Conservation (phyloP, 371 early-diverging fungal genomes). For the Catenaria anguillulae region DNA sequence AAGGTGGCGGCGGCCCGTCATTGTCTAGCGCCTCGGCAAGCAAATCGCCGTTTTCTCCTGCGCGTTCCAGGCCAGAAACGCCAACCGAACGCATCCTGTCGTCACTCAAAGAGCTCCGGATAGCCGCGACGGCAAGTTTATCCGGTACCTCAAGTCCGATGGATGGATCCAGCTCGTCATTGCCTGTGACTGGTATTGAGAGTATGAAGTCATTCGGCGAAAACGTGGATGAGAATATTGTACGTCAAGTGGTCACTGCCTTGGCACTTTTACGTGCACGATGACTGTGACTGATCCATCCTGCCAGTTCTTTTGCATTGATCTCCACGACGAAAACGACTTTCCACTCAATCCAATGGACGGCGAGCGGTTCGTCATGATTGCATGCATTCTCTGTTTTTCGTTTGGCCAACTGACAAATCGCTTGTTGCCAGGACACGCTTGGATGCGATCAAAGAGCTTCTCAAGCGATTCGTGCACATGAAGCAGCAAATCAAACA, state of each 20-base stretch:
- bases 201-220: neutral
- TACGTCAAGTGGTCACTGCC: neutral
- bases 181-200: neutral
- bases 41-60: neutral
- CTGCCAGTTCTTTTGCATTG: slow-evolving; percentile 5
- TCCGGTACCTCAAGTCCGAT: no score
- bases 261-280: no score
- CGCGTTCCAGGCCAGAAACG: neutral
- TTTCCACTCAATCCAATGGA: neutral
- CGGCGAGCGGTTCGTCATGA: neutral
- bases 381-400: neutral
- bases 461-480: slow-evolving; percentile 28
- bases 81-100: neutral
- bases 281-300: no score
- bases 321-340: slow-evolving; percentile 4
- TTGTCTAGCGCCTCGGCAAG: no score
- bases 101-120: neutral
- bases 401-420: no score
- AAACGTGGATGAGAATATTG: neutral
- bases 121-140: no score
- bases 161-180: neutral
- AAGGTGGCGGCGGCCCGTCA: neutral
- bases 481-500: slow-evolving; percentile 21
- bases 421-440: neutral
- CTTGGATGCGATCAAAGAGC: slow-evolving; percentile 16